Conservation (phyloP, 2,329 filamentous ascomycete genomes). For the Trichophyton schoenleinii region DNA sequence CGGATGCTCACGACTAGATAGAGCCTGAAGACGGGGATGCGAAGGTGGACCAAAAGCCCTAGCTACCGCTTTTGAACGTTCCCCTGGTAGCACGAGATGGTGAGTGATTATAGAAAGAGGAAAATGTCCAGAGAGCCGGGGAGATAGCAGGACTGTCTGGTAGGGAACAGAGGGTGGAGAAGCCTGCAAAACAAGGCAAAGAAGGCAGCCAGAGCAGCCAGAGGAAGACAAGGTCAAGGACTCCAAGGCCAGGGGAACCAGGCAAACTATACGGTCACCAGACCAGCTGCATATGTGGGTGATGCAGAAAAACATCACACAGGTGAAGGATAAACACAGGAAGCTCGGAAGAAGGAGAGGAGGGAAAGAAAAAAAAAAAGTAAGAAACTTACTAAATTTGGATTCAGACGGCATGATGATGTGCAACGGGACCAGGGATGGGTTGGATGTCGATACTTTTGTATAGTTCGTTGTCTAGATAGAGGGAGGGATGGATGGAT, state of each 20-base stretch:
- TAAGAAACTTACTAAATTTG: neutral
- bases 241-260: neutral
- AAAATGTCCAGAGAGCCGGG: neutral
- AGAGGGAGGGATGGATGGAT: too few species aligned
- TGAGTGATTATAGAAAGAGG: neutral
- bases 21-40: neutral
- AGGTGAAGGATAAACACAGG: neutral
- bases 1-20: neutral
- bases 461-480: too few species aligned
- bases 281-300: constrained; percentile 6
- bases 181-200: constrained; percentile 1
- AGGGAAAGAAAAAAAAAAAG: neutral
- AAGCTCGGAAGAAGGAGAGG: neutral
- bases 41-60: too few species aligned
- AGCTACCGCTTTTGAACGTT: neutral
- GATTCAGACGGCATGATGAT: constrained; percentile 3
- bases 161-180: neutral
- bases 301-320: constrained; percentile 4
- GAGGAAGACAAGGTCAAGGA: neutral
- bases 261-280: constrained; percentile 4
- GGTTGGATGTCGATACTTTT: neutral
- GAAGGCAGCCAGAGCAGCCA: neutral
- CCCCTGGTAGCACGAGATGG: neutral
- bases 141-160: neutral
- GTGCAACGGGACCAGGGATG: neutral